Conservation (phyloP, 2,329 filamentous ascomycete species). For the Triangularia setosa region DNA sequence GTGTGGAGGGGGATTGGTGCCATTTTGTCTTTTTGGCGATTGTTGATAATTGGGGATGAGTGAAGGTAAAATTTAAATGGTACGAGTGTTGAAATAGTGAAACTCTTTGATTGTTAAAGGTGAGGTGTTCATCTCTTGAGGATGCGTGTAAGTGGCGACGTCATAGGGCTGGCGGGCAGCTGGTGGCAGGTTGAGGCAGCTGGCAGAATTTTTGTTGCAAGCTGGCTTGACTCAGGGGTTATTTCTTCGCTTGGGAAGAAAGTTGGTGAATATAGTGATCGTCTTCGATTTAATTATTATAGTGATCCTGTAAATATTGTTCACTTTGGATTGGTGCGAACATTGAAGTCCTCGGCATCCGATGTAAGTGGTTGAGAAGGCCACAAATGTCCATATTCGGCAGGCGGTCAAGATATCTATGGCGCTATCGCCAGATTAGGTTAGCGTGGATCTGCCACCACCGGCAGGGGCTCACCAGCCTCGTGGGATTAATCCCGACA, state of each 20-base stretch:
- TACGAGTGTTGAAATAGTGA: neutral
- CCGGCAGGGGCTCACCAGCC: constrained; percentile 10
- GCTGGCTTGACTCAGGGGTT: neutral
- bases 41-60: neutral
- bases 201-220: neutral
- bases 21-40: constrained; percentile 38
- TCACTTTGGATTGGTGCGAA: neutral
- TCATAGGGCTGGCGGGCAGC: constrained; percentile 22
- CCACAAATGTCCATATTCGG: neutral
- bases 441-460: neutral
- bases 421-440: neutral
- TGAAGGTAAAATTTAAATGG: neutral
- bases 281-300: no score
- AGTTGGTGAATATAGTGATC: neutral
- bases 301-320: neutral
- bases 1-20: constrained; percentile 58
- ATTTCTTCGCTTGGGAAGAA: neutral
- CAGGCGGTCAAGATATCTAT: neutral
- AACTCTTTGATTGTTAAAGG: neutral
- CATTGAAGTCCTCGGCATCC: neutral
- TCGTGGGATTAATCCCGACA: constrained; percentile 9
- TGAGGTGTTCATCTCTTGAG: neutral
- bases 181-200: constrained; percentile 14
- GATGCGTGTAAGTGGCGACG: constrained; percentile 22
- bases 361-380: neutral